Percentiles rank a stretch among this genome's conserved stretches.
Conservation (phyloP, 2,329 filamentous ascomycete species). For the Cercospora sesami region DNA sequence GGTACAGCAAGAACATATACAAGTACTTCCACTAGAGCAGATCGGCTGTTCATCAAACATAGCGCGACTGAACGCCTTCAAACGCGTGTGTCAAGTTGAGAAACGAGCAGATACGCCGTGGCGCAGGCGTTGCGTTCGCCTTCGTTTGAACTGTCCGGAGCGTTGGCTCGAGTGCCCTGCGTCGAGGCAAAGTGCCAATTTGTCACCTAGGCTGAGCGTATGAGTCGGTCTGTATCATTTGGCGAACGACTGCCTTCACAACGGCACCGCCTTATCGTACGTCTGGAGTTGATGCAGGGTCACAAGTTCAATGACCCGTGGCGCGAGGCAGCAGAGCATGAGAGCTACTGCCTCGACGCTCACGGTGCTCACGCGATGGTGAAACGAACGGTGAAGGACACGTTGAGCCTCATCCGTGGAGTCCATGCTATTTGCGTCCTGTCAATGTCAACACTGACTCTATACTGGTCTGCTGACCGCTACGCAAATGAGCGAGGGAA, state of each 20-base stretch:
- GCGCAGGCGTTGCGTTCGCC: background rate
- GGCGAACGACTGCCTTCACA: conserved; percentile 10
- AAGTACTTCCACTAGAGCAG: background rate
- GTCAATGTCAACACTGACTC: background rate
- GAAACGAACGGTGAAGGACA: background rate
- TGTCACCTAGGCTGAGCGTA: conserved; percentile 3
- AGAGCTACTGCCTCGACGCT: background rate
- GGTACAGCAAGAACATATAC: background rate
- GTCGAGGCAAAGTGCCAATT: background rate
- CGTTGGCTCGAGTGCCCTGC: background rate
- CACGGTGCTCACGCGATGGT: background rate
- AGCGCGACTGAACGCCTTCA: background rate
- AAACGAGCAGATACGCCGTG: background rate
- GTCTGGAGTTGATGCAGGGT: background rate
- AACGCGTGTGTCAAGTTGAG: background rate
- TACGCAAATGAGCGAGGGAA: background rate
- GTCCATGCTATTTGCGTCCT: background rate
- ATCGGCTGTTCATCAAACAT: conserved; percentile 20
- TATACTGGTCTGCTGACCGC: background rate
- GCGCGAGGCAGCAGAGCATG: background rate
- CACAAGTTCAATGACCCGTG: background rate
- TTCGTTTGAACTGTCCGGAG: background rate
- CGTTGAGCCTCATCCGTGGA: background rate
- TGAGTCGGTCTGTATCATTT: background rate
- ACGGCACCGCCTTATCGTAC: conserved; percentile 8